These are phyloP conservation scores for Zygoascus ofunaensis DNA, from an alignment of 805 yeast species.

Conservation along the genomic window DNA sequence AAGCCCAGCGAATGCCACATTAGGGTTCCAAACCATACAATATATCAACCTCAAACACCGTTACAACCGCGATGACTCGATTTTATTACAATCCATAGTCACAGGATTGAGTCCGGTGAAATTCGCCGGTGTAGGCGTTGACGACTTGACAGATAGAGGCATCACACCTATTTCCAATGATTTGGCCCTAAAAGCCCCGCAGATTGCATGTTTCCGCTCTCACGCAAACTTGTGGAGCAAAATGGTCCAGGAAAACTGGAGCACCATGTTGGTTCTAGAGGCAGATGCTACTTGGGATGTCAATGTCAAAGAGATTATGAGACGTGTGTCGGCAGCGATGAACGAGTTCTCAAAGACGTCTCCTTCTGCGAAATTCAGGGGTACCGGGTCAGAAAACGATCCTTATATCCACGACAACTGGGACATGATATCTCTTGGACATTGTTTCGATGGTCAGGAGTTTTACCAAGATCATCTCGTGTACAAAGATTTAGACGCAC, in stretches of 20 bases:
- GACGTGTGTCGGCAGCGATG: conserved; percentile 1
- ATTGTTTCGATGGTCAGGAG: conserved; percentile 7
- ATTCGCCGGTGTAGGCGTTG: conserved; percentile 3
- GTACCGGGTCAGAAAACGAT: conserved; percentile 8
- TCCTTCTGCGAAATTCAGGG: not conserved
- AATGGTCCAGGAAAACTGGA: conserved; percentile 9
- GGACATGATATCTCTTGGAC: conserved; percentile 12
- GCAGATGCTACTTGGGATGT: conserved; percentile 12
- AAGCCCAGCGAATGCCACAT: conserved; percentile 9
- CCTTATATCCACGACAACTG: conserved; percentile 10
- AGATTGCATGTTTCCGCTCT: conserved; percentile 7
- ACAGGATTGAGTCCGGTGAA: conserved; percentile 6
- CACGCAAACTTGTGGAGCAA: conserved; percentile 9
- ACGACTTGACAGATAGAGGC: conserved; percentile 2
- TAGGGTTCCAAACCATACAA: conserved; percentile 10
- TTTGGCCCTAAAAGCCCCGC: not conserved
- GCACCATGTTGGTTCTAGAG: conserved; percentile 5
- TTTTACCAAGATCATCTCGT: conserved; percentile 1
- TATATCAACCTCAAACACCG: conserved; percentile 10
- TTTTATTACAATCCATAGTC: conserved; percentile 5
- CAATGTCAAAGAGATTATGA: conserved; percentile 2
- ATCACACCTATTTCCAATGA: conserved; percentile 6
- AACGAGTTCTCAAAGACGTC: not conserved
- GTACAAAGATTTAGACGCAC: conserved; percentile 10
- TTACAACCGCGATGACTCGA: conserved; percentile 11